Conservation (phyloP, 2,329 filamentous ascomycete genomes). For the Colletotrichum abscissum region DNA sequence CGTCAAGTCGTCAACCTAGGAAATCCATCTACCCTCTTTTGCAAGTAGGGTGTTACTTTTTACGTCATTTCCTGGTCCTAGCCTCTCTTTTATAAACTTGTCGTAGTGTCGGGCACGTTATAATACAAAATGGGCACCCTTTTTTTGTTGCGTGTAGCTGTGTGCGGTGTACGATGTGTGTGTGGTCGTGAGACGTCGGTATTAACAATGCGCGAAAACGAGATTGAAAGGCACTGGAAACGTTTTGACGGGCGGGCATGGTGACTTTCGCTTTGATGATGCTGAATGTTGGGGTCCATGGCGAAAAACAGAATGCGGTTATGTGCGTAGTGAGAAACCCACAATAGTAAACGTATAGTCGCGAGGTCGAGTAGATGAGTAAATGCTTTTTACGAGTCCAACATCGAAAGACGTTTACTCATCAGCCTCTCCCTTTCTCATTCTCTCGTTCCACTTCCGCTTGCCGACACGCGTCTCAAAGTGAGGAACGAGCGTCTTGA, state of each 20-base stretch:
- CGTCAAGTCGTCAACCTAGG: constrained; percentile 23
- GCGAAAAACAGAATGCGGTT: neutral
- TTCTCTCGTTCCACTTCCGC: constrained; percentile 75
- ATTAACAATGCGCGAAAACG: constrained; percentile 24
- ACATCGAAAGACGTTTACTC: constrained; percentile 34
- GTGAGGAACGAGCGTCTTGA: constrained; percentile 79
- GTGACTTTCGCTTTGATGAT: constrained; percentile 26
- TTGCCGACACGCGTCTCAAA: constrained; percentile 92
- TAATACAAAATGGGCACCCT: constrained; percentile 11
- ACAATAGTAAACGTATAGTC: constrained; percentile 11
- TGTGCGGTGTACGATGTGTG: neutral
- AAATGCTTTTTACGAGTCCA: neutral
- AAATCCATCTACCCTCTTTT: neutral
- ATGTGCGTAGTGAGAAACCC: constrained; percentile 22
- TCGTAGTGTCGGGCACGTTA: constrained; percentile 8
- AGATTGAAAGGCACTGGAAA: constrained; percentile 6
- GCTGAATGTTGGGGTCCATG: constrained; percentile 25
- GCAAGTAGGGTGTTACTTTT: neutral
- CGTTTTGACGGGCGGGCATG: constrained; percentile 16
- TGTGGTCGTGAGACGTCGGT: constrained; percentile 27
- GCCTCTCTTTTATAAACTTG: constrained; percentile 22
- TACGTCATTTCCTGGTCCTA: neutral
- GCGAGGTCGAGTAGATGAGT: neutral
- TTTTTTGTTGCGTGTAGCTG: neutral
- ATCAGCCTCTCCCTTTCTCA: constrained; percentile 47